phyloP scores from a whole-genome alignment of 2,329 filamentous ascomycete species.

The Neoscytalidium dimidiatum region DNA sequence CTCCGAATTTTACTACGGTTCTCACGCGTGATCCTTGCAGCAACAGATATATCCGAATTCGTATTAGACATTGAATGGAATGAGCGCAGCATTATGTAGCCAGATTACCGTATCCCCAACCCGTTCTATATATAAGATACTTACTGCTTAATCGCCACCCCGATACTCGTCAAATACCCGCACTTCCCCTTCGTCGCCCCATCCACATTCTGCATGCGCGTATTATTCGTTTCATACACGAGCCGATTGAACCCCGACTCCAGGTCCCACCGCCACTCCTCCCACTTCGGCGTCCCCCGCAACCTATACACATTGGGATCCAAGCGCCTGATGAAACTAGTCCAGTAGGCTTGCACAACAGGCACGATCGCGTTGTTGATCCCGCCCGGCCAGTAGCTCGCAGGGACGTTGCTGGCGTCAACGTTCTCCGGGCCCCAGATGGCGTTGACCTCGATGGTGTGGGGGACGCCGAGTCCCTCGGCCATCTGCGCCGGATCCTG shows the following conservation, averaged over 20 bases:
- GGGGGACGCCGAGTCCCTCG: slow-evolving; percentile 63
- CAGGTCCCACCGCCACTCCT: slow-evolving; percentile 39
- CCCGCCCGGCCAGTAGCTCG: slow-evolving; percentile 55
- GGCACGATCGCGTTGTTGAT: slow-evolving; percentile 61
- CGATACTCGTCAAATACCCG: slow-evolving; percentile 12
- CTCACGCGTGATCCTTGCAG: background rate
- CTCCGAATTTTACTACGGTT: too few relatives aligned
- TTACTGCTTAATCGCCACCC: slow-evolving; percentile 10
- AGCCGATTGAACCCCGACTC: slow-evolving; percentile 32
- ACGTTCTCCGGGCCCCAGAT: slow-evolving; percentile 67
- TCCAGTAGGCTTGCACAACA: slow-evolving; percentile 71
- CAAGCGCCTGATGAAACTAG: slow-evolving; percentile 67
- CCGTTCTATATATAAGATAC: background rate
- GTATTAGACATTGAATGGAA: background rate
- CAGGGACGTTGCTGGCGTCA: slow-evolving; percentile 49
- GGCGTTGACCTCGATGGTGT: slow-evolving; percentile 66
- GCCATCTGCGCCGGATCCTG: slow-evolving; percentile 57
- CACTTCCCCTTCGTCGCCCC: background rate
- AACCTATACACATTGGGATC: slow-evolving; percentile 64
- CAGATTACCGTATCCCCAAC: background rate
- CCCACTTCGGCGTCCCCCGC: slow-evolving; percentile 54
- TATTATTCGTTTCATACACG: slow-evolving; percentile 41
- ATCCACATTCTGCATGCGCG: slow-evolving; percentile 41
- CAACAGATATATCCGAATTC: background rate
- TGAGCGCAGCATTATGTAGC: background rate